These are phyloP conservation scores for Plectosphaerella sp. DNA, from an alignment of 2,329 filamentous ascomycete genomes.

Conservation along the genomic window DNA sequence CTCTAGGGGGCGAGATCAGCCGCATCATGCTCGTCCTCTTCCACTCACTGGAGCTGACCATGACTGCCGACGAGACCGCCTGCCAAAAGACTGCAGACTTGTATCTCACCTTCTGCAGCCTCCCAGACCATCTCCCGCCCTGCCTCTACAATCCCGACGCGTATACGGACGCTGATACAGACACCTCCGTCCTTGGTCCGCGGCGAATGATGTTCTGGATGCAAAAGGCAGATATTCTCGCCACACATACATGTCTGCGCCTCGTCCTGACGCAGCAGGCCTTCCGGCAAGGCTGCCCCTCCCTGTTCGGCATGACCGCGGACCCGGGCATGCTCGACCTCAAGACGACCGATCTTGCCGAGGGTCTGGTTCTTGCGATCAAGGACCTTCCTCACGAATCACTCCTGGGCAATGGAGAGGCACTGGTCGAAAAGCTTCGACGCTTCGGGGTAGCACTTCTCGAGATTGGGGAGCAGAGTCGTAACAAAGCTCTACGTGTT, in stretches of 20 bases:
- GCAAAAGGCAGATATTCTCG: conserved; percentile 35
- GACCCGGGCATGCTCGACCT: conserved; percentile 4
- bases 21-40: conserved; percentile 4
- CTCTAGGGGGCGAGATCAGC: conserved; percentile 4
- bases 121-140: conserved; percentile 7
- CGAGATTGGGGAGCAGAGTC: conserved; percentile 32
- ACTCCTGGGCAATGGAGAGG: conserved; percentile 32
- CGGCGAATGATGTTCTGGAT: conserved; percentile 21
- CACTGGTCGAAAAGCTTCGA: conserved; percentile 34
- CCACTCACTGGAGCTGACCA: neutral
- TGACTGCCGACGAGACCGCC: neutral
- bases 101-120: conserved; percentile 16
- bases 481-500: conserved; percentile 27
- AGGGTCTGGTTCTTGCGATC: conserved; percentile 34
- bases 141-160: conserved; percentile 5
- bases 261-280: conserved; percentile 25
- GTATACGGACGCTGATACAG: neutral
- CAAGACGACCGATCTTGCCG: conserved; percentile 36
- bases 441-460: conserved; percentile 31
- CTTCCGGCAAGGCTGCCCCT: neutral
- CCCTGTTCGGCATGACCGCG: conserved; percentile 1
- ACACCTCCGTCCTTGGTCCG: neutral
- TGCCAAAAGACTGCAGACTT: conserved; percentile 14
- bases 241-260: conserved; percentile 33
- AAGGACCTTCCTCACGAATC: conserved; percentile 36